A percentile compares a stretch with the other conserved stretches of the same genome.
phyloP scores from a whole-genome alignment of 2,329 filamentous ascomycete species.

The Apiospora saccharicola region DNA sequence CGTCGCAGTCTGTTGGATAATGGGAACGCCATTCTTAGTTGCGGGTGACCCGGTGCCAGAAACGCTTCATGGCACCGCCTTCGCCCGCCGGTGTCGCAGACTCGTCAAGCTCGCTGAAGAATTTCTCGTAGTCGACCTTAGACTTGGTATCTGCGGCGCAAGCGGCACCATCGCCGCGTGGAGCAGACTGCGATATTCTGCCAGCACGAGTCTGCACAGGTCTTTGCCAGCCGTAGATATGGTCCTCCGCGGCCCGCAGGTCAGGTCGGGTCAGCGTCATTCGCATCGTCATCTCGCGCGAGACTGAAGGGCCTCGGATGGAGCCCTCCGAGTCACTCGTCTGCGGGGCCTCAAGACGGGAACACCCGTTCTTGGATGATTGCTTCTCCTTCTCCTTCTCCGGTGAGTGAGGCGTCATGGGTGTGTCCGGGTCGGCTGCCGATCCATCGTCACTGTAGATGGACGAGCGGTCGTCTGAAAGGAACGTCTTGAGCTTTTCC shows the following conservation, averaged over 20 bases:
- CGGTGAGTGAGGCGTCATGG: slow-evolving; percentile 60
- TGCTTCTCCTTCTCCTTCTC: slow-evolving; percentile 46
- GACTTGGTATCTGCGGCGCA: slow-evolving; percentile 43
- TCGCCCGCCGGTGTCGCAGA: slow-evolving; percentile 56
- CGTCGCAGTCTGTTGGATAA: not conserved
- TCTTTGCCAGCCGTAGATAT: slow-evolving; percentile 74
- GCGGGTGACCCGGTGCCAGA: slow-evolving; percentile 66
- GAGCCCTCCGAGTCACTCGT: slow-evolving; percentile 42
- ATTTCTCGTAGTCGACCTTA: slow-evolving; percentile 62
- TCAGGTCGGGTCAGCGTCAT: slow-evolving; percentile 95
- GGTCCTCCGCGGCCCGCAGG: slow-evolving; percentile 76
- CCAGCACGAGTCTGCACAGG: slow-evolving; percentile 28
- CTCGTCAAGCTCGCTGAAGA: slow-evolving; percentile 62
- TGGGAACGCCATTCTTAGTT: not conserved
- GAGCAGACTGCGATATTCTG: slow-evolving; percentile 35
- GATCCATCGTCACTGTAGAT: slow-evolving; percentile 63
- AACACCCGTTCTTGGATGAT: not conserved
- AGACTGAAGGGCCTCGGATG: slow-evolving; percentile 61
- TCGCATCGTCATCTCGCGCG: slow-evolving; percentile 91
- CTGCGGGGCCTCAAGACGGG: not conserved
- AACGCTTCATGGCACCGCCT: slow-evolving; percentile 64
- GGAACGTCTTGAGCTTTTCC: slow-evolving; percentile 56
- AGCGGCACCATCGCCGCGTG: slow-evolving; percentile 44
- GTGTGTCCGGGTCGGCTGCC: slow-evolving; percentile 65
- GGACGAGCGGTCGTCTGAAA: slow-evolving; percentile 60